Evolutionary conservation across 2,329 filamentous ascomycete genomes (phyloP).

Genomic region (Cladosporium sp.): DNA sequence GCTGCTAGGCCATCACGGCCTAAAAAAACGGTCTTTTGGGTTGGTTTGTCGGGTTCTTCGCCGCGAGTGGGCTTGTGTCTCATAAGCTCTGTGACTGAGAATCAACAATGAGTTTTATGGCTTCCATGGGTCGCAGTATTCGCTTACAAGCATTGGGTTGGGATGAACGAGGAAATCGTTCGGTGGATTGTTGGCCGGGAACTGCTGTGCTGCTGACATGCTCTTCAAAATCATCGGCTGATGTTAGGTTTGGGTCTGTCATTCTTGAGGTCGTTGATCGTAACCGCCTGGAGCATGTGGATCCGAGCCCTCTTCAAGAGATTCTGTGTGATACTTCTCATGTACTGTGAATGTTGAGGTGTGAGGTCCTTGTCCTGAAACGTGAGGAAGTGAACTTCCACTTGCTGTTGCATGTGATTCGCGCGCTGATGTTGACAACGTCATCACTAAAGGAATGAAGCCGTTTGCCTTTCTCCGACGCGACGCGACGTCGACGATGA

Average conservation of each 20-base stretch:
- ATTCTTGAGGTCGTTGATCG: background rate
- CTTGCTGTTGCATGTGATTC: background rate
- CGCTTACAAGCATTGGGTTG: slow-evolving; percentile 34
- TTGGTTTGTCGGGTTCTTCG: slow-evolving; percentile 25
- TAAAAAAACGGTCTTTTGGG: slow-evolving; percentile 35
- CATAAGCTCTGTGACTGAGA: slow-evolving; percentile 46
- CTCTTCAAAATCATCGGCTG: slow-evolving; percentile 20
- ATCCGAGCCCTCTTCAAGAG: background rate
- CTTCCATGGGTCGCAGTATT: background rate
- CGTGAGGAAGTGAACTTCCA: background rate
- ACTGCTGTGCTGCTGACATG: slow-evolving; percentile 18
- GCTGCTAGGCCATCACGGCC: slow-evolving; percentile 59
- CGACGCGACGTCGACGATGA: background rate
- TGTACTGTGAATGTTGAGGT: background rate
- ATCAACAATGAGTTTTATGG: slow-evolving; percentile 21
- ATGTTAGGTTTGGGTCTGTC: slow-evolving; percentile 11
- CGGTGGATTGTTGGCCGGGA: slow-evolving; percentile 14
- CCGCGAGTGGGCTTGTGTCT: slow-evolving; percentile 30
- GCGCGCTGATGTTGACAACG: background rate
- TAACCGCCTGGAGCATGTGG: too few species aligned
- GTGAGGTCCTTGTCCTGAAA: too few species aligned
- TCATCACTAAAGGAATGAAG: background rate
- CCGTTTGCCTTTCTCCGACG: background rate
- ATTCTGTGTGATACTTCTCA: background rate
- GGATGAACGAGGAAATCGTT: slow-evolving; percentile 11